Evolutionary conservation across 2,329 filamentous ascomycete species (phyloP), one percentile per base, ranked within the genome.

Genomic region (Talaromyces sp.): DNA sequence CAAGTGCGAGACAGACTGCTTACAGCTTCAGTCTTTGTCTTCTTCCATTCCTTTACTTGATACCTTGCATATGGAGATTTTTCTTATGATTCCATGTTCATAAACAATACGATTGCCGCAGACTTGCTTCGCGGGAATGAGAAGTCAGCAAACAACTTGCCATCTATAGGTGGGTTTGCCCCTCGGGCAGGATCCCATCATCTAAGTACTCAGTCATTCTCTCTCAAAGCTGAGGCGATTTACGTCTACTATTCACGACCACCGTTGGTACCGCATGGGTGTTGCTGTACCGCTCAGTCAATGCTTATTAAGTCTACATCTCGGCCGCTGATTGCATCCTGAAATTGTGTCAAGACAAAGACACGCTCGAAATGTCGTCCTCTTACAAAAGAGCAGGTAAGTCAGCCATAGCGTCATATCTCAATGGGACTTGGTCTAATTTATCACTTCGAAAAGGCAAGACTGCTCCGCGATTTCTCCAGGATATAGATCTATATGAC

Each of bases 401-500:
- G 69, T 63, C 21, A 22, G 21, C 9, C 36, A 31, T 43, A 10
- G 10, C 31, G 25, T 46, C 11, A 25, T 25, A 45, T 37, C 39
- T 10, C 56, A 61, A 81, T 17, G 22, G 25, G 35, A 19, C 10
- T 15, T 21, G 2, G 13, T 51, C 57, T 58, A 41, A 58, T 31
- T 10, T 7, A n/a, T 22, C 19, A 17, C 13, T 21, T 39, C 37
- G 35, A 56, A 50, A 21, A 59, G 80, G 80, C 64, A 82, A 81
- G 68, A 78, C 77, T 62, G 74, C 78, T 56, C 80, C 80, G 33
- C 75, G 79, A 58, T 69, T 80, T 59, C 69, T 78, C 54, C 65
- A 73, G 51, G 78, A 80, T 67, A 64, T 80, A 39, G 64, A 74
- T 31, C 69, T 75, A 59, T 78, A 80, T 61, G 74, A 77, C 63